Conservation (phyloP, 495 filamentous ascomycete species). For the Penicillium arizonense region DNA sequence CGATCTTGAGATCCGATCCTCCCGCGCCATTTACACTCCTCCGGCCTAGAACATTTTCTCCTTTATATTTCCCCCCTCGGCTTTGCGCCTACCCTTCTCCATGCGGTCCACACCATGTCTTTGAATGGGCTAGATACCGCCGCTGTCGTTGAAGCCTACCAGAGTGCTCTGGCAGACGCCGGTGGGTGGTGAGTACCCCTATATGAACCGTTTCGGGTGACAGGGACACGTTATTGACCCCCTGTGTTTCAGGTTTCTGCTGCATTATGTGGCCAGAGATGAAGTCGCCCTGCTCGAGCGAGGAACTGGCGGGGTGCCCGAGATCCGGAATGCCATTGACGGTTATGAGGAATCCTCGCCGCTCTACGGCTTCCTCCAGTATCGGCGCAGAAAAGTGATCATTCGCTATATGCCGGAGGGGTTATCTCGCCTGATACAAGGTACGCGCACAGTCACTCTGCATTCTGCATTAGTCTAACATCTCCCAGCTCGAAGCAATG, state of each 20-base stretch:
- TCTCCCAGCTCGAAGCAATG: constrained; percentile 76
- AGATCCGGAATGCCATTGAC: constrained; percentile 74
- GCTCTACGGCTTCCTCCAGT: constrained; percentile 87
- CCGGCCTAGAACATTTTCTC: not conserved
- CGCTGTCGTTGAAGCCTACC: constrained; percentile 80
- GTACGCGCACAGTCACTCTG: constrained; percentile 45
- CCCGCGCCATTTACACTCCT: constrained; percentile 4
- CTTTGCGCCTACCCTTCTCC: constrained; percentile 17
- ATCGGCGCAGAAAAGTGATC: constrained; percentile 84
- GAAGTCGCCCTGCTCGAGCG: constrained; percentile 75
- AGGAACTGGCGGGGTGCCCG: constrained; percentile 81
- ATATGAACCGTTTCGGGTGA: constrained; percentile 4
- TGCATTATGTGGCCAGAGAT: constrained; percentile 88
- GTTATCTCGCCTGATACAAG: constrained; percentile 86
- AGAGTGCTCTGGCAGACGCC: constrained; percentile 72
- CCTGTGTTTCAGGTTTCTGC: constrained; percentile 72
- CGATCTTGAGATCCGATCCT: constrained; percentile 27
- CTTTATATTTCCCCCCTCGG: constrained; percentile 13
- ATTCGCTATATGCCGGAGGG: constrained; percentile 91
- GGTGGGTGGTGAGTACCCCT: constrained; percentile 83
- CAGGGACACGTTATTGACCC: not conserved
- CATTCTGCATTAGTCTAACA: not conserved
- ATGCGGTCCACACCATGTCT: constrained; percentile 71
- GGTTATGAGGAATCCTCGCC: constrained; percentile 80
- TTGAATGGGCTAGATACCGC: constrained; percentile 92